Evolutionary conservation across 805 yeast species (phyloP).

Genomic region (Candida suzukii): DNA sequence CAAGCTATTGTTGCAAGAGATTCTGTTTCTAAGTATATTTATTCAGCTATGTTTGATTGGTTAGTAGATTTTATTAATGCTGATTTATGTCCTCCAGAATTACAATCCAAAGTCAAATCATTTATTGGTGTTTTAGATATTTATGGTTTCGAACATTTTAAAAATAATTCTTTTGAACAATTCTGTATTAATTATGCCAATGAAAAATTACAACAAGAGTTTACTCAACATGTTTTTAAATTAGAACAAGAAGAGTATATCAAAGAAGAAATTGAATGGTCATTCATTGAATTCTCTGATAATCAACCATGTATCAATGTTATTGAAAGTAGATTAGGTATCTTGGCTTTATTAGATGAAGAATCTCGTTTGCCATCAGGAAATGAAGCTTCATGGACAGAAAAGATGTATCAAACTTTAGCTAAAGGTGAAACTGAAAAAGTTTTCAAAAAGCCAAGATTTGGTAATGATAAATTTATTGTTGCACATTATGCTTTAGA

Average conservation of each 20-base stretch:
- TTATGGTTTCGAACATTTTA: conserved; percentile 95
- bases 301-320: conserved; percentile 94
- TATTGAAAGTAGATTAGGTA: conserved; percentile 85
- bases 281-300: conserved; percentile 91
- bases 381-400: conserved; percentile 85
- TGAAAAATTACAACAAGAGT: conserved; percentile 95
- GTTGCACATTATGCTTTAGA: conserved; percentile 94
- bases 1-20: conserved; percentile 91
- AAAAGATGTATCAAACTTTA: conserved; percentile 80
- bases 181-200: conserved; percentile 96
- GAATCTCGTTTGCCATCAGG: conserved; percentile 95
- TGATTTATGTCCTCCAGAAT: conserved; percentile 73
- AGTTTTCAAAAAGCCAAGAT: conserved; percentile 87
- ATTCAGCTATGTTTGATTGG: conserved; percentile 94
- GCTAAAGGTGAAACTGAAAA: conserved; percentile 68
- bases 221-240: conserved; percentile 95
- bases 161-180: conserved; percentile 91
- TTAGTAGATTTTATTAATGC: conserved; percentile 76
- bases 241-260: conserved; percentile 94
- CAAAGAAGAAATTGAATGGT: conserved; percentile 91
- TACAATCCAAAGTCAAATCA: conserved; percentile 49
- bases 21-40: conserved; percentile 93
- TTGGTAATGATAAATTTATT: conserved; percentile 85
- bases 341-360: conserved; percentile 83
- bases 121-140: conserved; percentile 97